Base-by-base conservation (phyloP, 257 asterid genomes). In the Solanum rostratum region DNA sequence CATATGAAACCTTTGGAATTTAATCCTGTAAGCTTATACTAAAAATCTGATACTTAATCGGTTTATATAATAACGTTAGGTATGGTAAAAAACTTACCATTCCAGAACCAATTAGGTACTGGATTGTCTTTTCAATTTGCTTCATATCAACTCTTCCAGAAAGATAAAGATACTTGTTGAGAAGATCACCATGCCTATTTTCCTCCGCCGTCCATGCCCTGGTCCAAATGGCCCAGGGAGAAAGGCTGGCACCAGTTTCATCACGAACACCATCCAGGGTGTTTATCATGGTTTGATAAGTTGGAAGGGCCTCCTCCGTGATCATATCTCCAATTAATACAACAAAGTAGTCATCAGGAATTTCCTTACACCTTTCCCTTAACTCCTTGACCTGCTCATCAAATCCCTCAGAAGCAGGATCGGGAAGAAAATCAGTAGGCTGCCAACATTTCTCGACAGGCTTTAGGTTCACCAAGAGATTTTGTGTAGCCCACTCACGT, bases 161-260 rank as follows among this genome's bases (percentile, higher is more conserved):
- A 69, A 93, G 97, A 80, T 91, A 93, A 53, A 93, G 93, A 83
- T 92, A 92, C 54, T 87, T 91, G 83, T 93, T 91, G 78, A 92
- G 94, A 84, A 92, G 93, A 84, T 93, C 95, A 16, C 97, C 96
- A 8, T 93, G 97, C 90, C 97, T 88, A 85, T 93, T 92, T 84
- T 93, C 96, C 89, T 93, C 95, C 22, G 96, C 95, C 1, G 96
- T 92, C 95, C 96, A 93, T 10, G 95, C 96, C 78, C 97, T 85
- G 9, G 94, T 93, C 97, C 96, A 92, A 86, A 90, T 66, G 37
- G 96, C 97, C 96, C 96, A 93, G 0, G 97, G 90, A 80, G 92
- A 86, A 71, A 29, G 92, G 88, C 97, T 93, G 70, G 95, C 97
- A 19, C 98, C 97, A 0, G 97, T 93, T 82, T 93, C 97, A 78